Base-by-base conservation (phyloP, 108 stramenopile genomes). In the Discostella stelligeroides region DNA sequence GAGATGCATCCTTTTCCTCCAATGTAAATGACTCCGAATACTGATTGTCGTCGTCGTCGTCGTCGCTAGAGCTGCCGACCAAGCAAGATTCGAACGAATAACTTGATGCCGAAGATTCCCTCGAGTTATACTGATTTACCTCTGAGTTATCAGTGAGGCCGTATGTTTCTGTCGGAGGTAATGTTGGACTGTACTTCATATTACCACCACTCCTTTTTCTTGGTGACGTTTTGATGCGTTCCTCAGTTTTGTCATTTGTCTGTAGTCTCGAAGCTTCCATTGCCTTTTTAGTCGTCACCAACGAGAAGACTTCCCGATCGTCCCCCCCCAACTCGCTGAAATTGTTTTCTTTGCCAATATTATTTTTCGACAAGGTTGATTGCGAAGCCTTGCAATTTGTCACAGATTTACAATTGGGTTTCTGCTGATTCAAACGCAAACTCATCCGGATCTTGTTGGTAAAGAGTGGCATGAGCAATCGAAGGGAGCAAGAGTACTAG, bases 131-230 rank as follows among this genome's bases (percentile, higher is more conserved):
- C n/a, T 51, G 48, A 37, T 65, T 37, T 18, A 34, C 17, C 47
- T 49, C 48, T 39, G 64, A 49, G 20, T 21, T 51, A 13, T 48
- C 64, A 50, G 64, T 51, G 12, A 30, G 64, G 37, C 29, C 49
- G 34, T 49, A 47, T 50, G 30, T 30, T 51, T 39, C 37, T 1
- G 63, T 30, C 34, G 64, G 14, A 9, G 53, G 49, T 13, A 27
- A 65, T 37, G 37, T 14, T 5, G 64, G 48, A 20, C 49, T 65
- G 50, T 65, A 65, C 30, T 65, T 65, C 64, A 65, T 65, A 14
- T 38, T 34, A 30, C 49, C n/a, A n/a, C n/a, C 20, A 9, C 30
- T 23, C 34, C 51, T 39, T 38, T 39, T 10, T 6, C 5, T 49
- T 65, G 34, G 10, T 20, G 7, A 1, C 30, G 63, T 27, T 29